A percentile compares a stretch with the other conserved stretches of the same genome.
These are phyloP conservation scores for Orbilia brochopaga DNA, from an alignment of 2,329 filamentous ascomycete species.

Conservation along the genomic window DNA sequence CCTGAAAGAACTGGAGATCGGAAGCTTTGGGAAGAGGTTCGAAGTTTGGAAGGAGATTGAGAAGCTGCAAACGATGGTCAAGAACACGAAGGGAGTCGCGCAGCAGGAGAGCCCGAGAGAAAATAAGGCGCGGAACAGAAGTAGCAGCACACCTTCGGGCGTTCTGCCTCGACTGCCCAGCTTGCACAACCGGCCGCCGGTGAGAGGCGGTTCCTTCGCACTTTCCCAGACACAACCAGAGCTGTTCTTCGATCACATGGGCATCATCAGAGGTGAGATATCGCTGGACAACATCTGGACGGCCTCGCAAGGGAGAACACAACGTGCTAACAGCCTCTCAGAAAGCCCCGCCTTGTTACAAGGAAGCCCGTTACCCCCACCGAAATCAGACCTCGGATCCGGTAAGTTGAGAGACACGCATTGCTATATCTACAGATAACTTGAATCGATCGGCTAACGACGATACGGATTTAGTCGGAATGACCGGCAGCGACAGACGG, in stretches of 20 bases:
- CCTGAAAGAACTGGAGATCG: constrained; percentile 54
- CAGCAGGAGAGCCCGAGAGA: constrained; percentile 4
- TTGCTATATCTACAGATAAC: too few species aligned
- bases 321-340: constrained; percentile 20
- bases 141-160: constrained; percentile 54
- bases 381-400: constrained; percentile 40
- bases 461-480: not conserved
- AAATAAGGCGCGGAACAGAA: constrained; percentile 47
- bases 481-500: constrained; percentile 38
- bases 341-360: constrained; percentile 31
- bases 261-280: constrained; percentile 40
- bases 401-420: constrained; percentile 22
- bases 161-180: constrained; percentile 54
- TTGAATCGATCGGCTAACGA: not conserved
- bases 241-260: constrained; percentile 34
- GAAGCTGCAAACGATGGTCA: constrained; percentile 51
- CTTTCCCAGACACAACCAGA: constrained; percentile 29
- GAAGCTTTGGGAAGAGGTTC: constrained; percentile 55
- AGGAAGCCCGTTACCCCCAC: constrained; percentile 22
- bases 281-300: not conserved
- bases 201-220: constrained; percentile 47
- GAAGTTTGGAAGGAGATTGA: constrained; percentile 56
- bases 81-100: constrained; percentile 16
- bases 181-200: constrained; percentile 53
- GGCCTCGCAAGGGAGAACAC: not conserved